phyloP scores from a whole-genome alignment of 768 basidiomycete genomes.

The Auriscalpium microsporum region DNA sequence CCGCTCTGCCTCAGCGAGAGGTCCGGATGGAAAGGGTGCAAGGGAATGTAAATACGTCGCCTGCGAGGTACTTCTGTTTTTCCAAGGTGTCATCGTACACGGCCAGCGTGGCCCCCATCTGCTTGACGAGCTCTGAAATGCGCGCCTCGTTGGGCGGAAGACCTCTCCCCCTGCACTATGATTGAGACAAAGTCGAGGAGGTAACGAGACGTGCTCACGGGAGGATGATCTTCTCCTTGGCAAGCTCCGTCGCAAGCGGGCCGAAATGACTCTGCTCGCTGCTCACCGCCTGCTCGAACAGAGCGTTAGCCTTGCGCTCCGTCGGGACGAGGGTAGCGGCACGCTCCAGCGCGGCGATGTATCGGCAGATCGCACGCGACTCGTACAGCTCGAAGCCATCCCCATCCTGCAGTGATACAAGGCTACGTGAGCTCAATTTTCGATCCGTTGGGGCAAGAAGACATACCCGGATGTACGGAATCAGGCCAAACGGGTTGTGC shows the following conservation, averaged over 20 bases:
- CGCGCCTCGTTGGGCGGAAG: slow-evolving; percentile 22
- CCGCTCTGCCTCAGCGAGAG: too few species aligned
- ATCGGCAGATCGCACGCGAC: slow-evolving; percentile 52
- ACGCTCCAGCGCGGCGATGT: slow-evolving; percentile 45
- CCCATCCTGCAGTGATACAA: slow-evolving; percentile 27
- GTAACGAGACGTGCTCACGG: slow-evolving; percentile 26
- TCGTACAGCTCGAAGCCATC: slow-evolving; percentile 59
- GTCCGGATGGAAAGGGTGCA: neutral
- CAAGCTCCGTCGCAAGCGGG: slow-evolving; percentile 31
- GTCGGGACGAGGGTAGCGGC: slow-evolving; percentile 37
- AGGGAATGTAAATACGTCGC: slow-evolving; percentile 24
- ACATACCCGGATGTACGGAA: slow-evolving; percentile 44
- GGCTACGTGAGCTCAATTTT: neutral
- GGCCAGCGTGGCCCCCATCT: slow-evolving; percentile 35
- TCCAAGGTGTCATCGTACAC: slow-evolving; percentile 49
- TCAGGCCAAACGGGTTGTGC: slow-evolving; percentile 57
- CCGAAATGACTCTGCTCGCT: slow-evolving; percentile 51
- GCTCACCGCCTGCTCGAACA: slow-evolving; percentile 36
- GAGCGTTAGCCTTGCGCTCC: slow-evolving; percentile 29
- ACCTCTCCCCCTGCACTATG: slow-evolving; percentile 13
- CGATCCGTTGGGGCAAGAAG: neutral
- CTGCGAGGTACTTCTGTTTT: slow-evolving; percentile 45
- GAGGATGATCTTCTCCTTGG: slow-evolving; percentile 43
- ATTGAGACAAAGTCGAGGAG: neutral
- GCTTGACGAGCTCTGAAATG: slow-evolving; percentile 19